Conservation (phyloP, 169 alveolate species). For the Perkinsus marinus region DNA sequence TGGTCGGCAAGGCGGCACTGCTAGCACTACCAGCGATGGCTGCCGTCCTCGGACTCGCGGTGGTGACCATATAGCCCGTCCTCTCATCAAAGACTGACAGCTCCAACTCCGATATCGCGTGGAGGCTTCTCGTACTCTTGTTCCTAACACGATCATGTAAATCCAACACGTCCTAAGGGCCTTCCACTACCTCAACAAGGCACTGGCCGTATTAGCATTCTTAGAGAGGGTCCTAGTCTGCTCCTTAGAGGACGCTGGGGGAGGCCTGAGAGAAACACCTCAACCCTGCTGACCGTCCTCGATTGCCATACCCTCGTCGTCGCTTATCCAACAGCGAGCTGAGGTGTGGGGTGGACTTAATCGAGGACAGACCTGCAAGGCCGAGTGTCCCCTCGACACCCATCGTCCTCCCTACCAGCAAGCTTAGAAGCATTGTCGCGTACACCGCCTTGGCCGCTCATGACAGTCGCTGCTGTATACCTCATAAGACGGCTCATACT, state of each 20-base stretch:
- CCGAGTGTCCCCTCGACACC: neutral
- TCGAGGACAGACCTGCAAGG: neutral
- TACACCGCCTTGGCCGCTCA: neutral
- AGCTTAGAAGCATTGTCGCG: neutral
- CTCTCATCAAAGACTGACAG: neutral
- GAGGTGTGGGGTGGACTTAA: neutral
- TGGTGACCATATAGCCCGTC: neutral
- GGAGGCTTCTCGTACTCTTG: neutral
- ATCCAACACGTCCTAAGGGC: neutral
- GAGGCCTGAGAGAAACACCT: neutral
- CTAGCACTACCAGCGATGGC: neutral
- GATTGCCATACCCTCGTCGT: neutral
- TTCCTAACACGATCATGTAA: neutral
- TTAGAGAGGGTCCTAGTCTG: neutral
- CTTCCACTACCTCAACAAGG: neutral
- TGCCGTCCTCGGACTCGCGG: neutral
- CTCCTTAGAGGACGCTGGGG: neutral
- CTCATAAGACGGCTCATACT: neutral
- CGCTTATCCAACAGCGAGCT: neutral
- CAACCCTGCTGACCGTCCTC: neutral
- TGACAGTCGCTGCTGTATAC: neutral
- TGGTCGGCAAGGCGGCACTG: neutral
- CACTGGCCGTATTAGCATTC: neutral
- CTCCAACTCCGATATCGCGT: neutral
- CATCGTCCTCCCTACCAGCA: neutral